Evolutionary conservation across 352 stramenopile genomes (phyloP), one percentile per base, ranked within the genome.

Genomic region (Phytophthora brassicae): DNA sequence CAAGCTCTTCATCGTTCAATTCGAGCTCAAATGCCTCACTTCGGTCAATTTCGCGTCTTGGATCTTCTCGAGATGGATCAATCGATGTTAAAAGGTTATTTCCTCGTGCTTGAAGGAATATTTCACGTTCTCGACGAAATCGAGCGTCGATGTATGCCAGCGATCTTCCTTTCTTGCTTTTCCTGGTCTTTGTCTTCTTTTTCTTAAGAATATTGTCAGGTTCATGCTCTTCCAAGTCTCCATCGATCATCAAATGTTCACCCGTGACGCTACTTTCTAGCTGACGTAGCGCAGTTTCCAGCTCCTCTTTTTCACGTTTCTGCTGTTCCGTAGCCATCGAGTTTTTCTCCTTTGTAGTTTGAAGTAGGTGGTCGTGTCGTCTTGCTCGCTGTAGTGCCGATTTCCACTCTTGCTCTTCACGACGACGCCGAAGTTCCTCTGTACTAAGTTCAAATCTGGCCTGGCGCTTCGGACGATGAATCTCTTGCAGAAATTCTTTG

Each of bases 381-480:
- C 77, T 60, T 12, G 72, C 67, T 14, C 84, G 74, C 57, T 84
- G 62, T 14, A 92, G 62, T 23, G 79, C 70, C 17, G 77, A 56
- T 33, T 78, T 84, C 84, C 84, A 93, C 46, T 89, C 81, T 45
- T 78, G 68, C 13, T 89, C 79, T 52, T 91, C 84, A 12, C 70
- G 67, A n/a, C 67, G 73, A 2, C 68, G 74, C 19, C 73, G 63
- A 14, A 89, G 51, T 46, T 85, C 75, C 19, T 83, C 76, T 16
- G 65, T 78, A 4, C 64, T 74, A 54, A 70, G 66, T 43, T 56
- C 68, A 50, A 71, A 71, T n/a, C 64, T 53, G 14, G 57, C 54
- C 36, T 71, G 71, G 16, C 42, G 54, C 22, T 66, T 68, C 24
- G 52, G 56, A 26, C 70, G 77, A 4, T 35, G 70, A 28, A 90